Percentiles rank a stretch among this genome's conserved stretches.
phyloP scores from a whole-genome alignment of 805 yeast genomes.

The Limtongia smithiae region DNA sequence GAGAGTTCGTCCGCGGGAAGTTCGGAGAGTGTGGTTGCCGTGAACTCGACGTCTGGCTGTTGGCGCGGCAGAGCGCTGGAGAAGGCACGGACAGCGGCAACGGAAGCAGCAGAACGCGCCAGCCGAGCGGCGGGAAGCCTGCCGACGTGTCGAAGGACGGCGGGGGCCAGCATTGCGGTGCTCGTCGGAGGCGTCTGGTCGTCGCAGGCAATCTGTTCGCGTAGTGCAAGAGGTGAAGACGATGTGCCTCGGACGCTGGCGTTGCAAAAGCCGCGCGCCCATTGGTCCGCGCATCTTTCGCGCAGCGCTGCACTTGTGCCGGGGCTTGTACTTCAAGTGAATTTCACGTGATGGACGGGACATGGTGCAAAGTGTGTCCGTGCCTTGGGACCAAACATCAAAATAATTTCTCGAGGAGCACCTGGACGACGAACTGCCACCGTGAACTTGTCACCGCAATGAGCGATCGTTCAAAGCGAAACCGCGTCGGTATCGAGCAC shows the following conservation, averaged over 20 bases:
- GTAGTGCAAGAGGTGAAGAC: not conserved
- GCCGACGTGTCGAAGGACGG: too few species aligned
- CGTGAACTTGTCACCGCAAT: too few species aligned
- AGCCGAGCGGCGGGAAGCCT: too few species aligned
- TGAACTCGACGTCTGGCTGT: constrained; percentile 5
- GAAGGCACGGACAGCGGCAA: not conserved
- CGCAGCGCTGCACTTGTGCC: not conserved
- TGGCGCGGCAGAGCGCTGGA: constrained; percentile 1
- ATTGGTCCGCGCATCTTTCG: constrained; percentile 13
- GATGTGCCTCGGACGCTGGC: constrained; percentile 3
- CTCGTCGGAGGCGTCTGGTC: not conserved
- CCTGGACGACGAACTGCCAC: too few species aligned
- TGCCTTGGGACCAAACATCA: too few species aligned
- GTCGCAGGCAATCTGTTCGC: not conserved
- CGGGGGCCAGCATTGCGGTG: too few species aligned
- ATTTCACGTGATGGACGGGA: not conserved
- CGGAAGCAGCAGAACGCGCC: too few species aligned
- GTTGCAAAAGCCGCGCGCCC: constrained; percentile 12
- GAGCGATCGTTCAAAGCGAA: constrained; percentile 31
- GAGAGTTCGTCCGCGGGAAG: constrained; percentile 5
- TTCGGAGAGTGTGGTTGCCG: constrained; percentile 19
- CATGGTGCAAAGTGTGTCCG: too few species aligned
- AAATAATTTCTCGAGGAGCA: too few species aligned
- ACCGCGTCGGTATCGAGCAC: constrained; percentile 80
- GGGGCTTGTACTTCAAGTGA: not conserved